These are phyloP conservation scores for Chytriomyces hyalinus DNA, from an alignment of 192 early-diverging fungal species.

Conservation along the genomic window DNA sequence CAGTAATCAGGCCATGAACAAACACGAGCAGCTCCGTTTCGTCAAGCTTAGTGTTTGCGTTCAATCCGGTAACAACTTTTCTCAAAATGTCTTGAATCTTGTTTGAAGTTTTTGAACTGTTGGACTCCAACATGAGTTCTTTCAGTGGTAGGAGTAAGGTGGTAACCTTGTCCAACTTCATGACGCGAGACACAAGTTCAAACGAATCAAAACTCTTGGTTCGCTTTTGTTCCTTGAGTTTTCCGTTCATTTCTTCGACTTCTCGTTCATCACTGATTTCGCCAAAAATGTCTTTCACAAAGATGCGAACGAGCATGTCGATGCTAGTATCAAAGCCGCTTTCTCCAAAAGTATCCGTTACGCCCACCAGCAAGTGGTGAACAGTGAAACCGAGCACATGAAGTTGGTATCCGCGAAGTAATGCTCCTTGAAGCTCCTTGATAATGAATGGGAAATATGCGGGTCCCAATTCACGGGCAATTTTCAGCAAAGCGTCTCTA, in stretches of 20 bases:
- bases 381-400: slow-evolving; percentile 96
- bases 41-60: slow-evolving; percentile 72
- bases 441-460: slow-evolving; percentile 87
- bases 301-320: slow-evolving; percentile 69
- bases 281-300: slow-evolving; percentile 94
- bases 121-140: slow-evolving; percentile 83
- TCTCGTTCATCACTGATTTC: slow-evolving; percentile 87
- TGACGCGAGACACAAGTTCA: slow-evolving; percentile 77
- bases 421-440: slow-evolving; percentile 76
- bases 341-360: slow-evolving; percentile 57
- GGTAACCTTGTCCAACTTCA: slow-evolving; percentile 70
- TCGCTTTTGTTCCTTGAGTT: slow-evolving; percentile 88
- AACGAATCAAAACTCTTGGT: slow-evolving; percentile 86
- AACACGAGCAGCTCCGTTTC: slow-evolving; percentile 77
- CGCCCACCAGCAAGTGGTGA: slow-evolving; percentile 77
- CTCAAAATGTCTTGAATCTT: slow-evolving; percentile 83
- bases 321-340: slow-evolving; percentile 84
- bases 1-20: slow-evolving; percentile 82
- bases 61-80: slow-evolving; percentile 77
- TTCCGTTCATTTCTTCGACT: slow-evolving; percentile 83
- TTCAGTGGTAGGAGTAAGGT: slow-evolving; percentile 83
- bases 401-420: slow-evolving; percentile 85
- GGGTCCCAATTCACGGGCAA: slow-evolving; percentile 81
- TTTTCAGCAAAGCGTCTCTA: slow-evolving; percentile 86
- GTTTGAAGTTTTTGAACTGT: slow-evolving; percentile 72